Conservation (phyloP, 2,329 filamentous ascomycete genomes). For the Penicillium crustosum region DNA sequence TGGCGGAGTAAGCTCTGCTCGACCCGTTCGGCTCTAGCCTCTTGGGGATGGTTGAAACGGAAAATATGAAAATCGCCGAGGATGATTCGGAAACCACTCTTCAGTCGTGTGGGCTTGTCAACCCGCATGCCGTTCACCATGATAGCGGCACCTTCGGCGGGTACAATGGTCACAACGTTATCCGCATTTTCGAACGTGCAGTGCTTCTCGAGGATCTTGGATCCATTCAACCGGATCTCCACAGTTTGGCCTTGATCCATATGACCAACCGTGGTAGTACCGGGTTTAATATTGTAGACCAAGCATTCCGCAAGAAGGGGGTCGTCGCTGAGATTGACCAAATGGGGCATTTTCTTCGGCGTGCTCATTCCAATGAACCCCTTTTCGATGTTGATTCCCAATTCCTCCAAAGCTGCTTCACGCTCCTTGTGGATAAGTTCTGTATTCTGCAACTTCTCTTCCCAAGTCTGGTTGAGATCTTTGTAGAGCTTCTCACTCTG, state of each 20-base stretch:
- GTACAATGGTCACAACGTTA: conserved; percentile 87
- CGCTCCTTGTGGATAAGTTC: conserved; percentile 97
- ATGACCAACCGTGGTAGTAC: conserved; percentile 90
- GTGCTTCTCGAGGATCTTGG: conserved; percentile 87
- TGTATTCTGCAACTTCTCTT: conserved; percentile 91
- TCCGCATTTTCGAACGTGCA: conserved; percentile 93
- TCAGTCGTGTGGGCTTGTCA: conserved; percentile 77
- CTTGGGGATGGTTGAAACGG: conserved; percentile 95
- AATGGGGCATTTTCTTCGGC: conserved; percentile 98
- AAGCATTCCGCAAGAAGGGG: conserved; percentile 92
- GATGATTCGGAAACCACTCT: conserved; percentile 92
- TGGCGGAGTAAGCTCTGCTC: conserved; percentile 86
- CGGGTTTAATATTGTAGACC: conserved; percentile 97
- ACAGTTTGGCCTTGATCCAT: conserved; percentile 79
- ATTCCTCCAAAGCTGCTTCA: conserved; percentile 89
- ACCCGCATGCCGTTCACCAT: conserved; percentile 97
- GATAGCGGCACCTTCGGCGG: conserved; percentile 86
- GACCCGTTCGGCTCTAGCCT: conserved; percentile 87
- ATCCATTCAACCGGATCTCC: conserved; percentile 91
- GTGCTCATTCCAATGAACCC: conserved; percentile 93
- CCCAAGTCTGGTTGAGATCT: conserved; percentile 98
- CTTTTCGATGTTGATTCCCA: conserved; percentile 98
- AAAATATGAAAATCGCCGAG: conserved; percentile 98
- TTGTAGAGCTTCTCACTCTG: conserved; percentile 95
- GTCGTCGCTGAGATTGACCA: conserved; percentile 96